Conservation (phyloP, 345 rosid genomes). For the Odontarrhena argentea region DNA sequence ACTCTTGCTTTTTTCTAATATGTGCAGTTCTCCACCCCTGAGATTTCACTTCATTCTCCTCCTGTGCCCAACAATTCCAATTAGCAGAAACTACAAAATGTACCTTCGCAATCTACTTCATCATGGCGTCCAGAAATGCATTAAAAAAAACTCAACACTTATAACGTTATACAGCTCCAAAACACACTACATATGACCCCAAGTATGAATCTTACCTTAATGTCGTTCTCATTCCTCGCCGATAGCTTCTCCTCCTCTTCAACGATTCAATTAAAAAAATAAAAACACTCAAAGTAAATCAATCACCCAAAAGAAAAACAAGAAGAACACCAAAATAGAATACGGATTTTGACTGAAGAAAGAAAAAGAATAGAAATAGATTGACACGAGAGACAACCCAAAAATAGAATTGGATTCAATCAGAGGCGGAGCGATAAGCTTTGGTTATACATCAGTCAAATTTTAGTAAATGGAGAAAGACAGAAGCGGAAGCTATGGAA, state of each 20-base stretch:
- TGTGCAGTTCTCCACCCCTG: conserved; percentile 62
- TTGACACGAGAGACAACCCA: conserved; percentile 27
- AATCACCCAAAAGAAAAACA: conserved; percentile 4
- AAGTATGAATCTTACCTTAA: conserved; percentile 48
- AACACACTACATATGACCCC: conserved; percentile 5
- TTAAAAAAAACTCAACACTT: background rate
- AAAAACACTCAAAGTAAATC: conserved; percentile 9
- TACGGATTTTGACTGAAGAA: conserved; percentile 11
- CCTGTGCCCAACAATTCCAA: conserved; percentile 45
- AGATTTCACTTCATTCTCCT: conserved; percentile 57
- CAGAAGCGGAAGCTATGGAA: conserved; percentile 29
- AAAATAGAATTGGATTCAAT: conserved; percentile 33
- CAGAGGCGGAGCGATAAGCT: conserved; percentile 36
- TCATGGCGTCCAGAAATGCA: background rate
- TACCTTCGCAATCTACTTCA: conserved; percentile 12
- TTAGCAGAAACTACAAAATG: conserved; percentile 16
- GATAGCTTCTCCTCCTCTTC: conserved; percentile 61
- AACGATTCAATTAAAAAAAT: conserved; percentile 4
- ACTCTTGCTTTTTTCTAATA: conserved; percentile 69
- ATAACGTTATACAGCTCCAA: background rate
- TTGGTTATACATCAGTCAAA: conserved; percentile 28
- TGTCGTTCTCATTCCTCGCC: conserved; percentile 44
- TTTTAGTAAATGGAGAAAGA: background rate
- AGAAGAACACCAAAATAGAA: conserved; percentile 8
- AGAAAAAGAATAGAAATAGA: conserved; percentile 26